These are phyloP conservation scores for Orbilia ellipsospora DNA, from an alignment of 2,329 filamentous ascomycete genomes.

Conservation along the genomic window DNA sequence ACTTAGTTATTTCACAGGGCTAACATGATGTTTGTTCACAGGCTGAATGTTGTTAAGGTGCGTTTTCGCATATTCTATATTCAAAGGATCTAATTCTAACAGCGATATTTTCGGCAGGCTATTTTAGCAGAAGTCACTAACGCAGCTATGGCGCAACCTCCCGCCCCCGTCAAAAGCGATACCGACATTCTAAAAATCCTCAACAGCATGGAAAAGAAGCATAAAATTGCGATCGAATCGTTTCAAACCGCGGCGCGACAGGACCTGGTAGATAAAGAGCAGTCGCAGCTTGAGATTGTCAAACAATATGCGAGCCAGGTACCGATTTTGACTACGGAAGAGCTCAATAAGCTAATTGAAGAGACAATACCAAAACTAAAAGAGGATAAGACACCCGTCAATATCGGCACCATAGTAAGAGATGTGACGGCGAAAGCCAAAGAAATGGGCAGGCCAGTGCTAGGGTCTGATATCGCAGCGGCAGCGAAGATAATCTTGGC, in stretches of 20 bases:
- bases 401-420: constrained; percentile 72
- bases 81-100: constrained; percentile 7
- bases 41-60: constrained; percentile 38
- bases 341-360: constrained; percentile 69
- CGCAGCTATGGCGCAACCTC: constrained; percentile 75
- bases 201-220: constrained; percentile 71
- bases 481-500: constrained; percentile 1
- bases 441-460: constrained; percentile 2
- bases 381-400: constrained; percentile 65
- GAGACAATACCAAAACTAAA: constrained; percentile 67
- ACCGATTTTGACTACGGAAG: constrained; percentile 69
- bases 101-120: constrained; percentile 57
- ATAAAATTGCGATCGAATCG: constrained; percentile 71
- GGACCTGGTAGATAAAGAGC: constrained; percentile 78
- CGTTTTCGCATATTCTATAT: neutral
- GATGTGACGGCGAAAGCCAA: constrained; percentile 67
- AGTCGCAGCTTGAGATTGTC: constrained; percentile 72
- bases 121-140: constrained; percentile 78
- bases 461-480: constrained; percentile 8
- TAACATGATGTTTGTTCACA: constrained; percentile 64
- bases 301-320: constrained; percentile 67
- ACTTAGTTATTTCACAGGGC: neutral
- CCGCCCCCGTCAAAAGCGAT: constrained; percentile 70
- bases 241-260: constrained; percentile 73
- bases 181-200: constrained; percentile 75